Percentiles rank a stretch among this genome's conserved stretches.
Conservation (phyloP, 2,329 filamentous ascomycete species). For the Colletotrichum sp. region DNA sequence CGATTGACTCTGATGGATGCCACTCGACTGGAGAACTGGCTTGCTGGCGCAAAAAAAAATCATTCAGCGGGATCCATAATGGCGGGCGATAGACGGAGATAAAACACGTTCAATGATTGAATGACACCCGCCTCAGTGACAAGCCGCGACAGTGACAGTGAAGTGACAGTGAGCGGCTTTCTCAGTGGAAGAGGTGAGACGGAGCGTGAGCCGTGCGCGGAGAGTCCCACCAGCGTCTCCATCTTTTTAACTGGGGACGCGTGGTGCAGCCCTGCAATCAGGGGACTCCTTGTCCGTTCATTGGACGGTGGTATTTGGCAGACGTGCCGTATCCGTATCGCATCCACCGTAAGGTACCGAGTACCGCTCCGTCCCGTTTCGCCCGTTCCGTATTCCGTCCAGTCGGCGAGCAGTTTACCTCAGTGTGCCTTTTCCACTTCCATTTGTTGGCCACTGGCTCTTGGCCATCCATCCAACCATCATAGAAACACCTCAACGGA, state of each 20-base stretch:
- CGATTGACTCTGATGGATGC: background rate
- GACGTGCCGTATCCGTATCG: background rate
- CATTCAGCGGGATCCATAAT: background rate
- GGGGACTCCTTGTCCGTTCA: background rate
- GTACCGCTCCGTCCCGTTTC: background rate
- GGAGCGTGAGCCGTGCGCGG: background rate
- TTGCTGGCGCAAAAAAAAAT: background rate
- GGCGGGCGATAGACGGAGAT: background rate
- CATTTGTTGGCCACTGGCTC: background rate
- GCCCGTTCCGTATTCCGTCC: background rate
- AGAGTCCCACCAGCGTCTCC: background rate
- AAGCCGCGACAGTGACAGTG: background rate
- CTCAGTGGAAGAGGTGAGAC: background rate
- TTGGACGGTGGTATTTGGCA: background rate
- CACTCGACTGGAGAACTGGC: background rate
- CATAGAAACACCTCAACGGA: background rate
- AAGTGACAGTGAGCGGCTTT: background rate
- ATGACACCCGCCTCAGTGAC: background rate
- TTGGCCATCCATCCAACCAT: background rate
- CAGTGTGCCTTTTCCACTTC: background rate
- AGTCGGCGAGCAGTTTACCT: background rate
- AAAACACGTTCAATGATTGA: background rate
- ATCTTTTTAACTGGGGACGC: background rate
- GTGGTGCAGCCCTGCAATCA: constrained; percentile 10
- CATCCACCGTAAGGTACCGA: background rate